phyloP scores from a whole-genome alignment of 768 basidiomycete genomes.

The Lactarius evosmus region DNA sequence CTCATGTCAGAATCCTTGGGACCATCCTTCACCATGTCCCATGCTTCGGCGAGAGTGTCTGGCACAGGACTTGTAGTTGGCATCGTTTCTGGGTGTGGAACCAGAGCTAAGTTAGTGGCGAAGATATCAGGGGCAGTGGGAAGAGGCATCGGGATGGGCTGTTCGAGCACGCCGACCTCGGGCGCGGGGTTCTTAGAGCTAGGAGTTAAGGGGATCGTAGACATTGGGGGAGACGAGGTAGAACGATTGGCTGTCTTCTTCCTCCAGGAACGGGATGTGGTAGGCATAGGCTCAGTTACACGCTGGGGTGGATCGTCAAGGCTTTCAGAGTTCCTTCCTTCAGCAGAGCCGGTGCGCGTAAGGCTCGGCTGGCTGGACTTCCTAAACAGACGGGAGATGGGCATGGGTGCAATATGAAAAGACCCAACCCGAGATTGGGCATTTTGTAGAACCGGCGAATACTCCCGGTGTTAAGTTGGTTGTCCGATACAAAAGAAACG shows the following conservation, averaged over 20 bases:
- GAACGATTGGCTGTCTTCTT: not conserved
- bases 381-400: constrained; percentile 8
- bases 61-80: not conserved
- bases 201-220: not conserved
- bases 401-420: not conserved
- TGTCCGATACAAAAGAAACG: not conserved
- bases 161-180: not conserved
- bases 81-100: not conserved
- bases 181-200: not conserved
- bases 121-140: not conserved
- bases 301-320: not conserved
- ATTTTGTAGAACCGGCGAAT: not conserved
- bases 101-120: not conserved
- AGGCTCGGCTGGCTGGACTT: constrained; percentile 5
- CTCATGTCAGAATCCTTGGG: not conserved
- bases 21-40: constrained; percentile 5
- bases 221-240: not conserved
- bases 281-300: not conserved
- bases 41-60: constrained; percentile 8
- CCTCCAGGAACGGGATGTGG: not conserved
- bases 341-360: not conserved
- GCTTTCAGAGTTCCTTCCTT: not conserved
- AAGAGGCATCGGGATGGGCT: not conserved
- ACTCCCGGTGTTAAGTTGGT: not conserved
- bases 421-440: not conserved